Conservation (phyloP, 1,284 basidiomycete genomes). For the Marasmius tenuissimus region DNA sequence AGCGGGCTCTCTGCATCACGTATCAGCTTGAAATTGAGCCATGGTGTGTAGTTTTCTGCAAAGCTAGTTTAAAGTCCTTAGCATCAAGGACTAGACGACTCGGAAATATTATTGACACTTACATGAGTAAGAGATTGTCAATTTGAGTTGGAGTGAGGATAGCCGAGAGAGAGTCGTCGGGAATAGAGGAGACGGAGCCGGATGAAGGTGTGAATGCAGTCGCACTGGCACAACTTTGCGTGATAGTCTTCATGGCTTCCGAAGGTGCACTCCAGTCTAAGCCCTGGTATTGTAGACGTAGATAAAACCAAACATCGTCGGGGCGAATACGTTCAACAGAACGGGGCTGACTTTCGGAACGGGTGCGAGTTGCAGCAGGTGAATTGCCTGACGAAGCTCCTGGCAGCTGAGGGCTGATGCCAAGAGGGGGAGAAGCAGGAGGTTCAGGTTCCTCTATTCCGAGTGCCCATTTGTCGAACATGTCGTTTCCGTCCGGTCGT, state of each 20-base stretch:
- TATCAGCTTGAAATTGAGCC: constrained; percentile 21
- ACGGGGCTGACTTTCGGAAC: background rate
- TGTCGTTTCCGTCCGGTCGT: background rate
- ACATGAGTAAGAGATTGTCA: constrained; percentile 8
- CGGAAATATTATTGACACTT: background rate
- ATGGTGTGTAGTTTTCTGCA: constrained; percentile 18
- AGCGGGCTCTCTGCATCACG: constrained; percentile 11
- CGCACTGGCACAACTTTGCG: background rate
- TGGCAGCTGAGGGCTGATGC: background rate
- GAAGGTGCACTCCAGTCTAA: constrained; percentile 25
- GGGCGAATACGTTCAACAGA: background rate
- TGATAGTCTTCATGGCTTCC: constrained; percentile 17
- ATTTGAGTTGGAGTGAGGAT: constrained; percentile 11
- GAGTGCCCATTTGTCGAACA: background rate
- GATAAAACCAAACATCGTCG: constrained; percentile 13
- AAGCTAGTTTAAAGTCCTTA: constrained; percentile 12
- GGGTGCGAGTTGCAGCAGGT: background rate
- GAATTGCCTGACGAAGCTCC: background rate
- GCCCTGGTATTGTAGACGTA: background rate
- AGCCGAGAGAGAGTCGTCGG: constrained; percentile 10
- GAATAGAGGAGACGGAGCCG: constrained; percentile 10
- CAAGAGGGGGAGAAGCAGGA: background rate
- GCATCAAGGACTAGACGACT: too few relatives aligned
- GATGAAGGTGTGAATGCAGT: constrained; percentile 1
- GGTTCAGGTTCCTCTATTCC: background rate